A percentile compares a stretch with the other conserved stretches of the same genome.
phyloP scores from a whole-genome alignment of 2,329 filamentous ascomycete genomes.

The Fusarium sacchari region DNA sequence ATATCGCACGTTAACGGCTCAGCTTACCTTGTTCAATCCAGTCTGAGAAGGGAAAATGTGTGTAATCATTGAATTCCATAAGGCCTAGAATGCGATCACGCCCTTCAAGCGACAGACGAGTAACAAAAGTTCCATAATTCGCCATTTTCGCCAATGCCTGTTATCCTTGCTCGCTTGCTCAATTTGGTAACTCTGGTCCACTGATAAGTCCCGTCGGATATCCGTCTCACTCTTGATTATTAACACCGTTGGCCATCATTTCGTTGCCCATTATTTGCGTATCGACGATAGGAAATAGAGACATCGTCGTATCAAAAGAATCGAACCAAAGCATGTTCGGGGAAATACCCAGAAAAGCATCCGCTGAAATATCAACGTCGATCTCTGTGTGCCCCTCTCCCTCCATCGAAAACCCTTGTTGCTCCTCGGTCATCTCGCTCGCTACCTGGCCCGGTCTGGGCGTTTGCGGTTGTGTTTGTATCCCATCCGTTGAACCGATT shows the following conservation, averaged over 20 bases:
- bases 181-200: neutral
- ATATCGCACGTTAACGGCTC: too few relatives aligned
- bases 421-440: neutral
- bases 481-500: neutral
- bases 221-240: neutral
- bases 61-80: neutral
- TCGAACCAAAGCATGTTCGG: conserved; percentile 43
- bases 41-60: neutral
- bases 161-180: neutral
- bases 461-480: conserved; percentile 1
- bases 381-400: conserved; percentile 20
- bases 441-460: neutral
- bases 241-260: neutral
- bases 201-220: neutral
- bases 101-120: neutral
- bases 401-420: neutral
- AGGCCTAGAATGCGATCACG: neutral
- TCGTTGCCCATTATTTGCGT: conserved; percentile 29
- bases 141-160: neutral
- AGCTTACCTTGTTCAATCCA: neutral
- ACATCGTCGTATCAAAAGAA: conserved; percentile 42
- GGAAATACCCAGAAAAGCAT: conserved; percentile 38
- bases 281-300: conserved; percentile 40
- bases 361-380: conserved; percentile 12
- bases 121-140: conserved; percentile 8